Conservation (phyloP, 305 asterid genomes). For the Striga hermonthica region DNA sequence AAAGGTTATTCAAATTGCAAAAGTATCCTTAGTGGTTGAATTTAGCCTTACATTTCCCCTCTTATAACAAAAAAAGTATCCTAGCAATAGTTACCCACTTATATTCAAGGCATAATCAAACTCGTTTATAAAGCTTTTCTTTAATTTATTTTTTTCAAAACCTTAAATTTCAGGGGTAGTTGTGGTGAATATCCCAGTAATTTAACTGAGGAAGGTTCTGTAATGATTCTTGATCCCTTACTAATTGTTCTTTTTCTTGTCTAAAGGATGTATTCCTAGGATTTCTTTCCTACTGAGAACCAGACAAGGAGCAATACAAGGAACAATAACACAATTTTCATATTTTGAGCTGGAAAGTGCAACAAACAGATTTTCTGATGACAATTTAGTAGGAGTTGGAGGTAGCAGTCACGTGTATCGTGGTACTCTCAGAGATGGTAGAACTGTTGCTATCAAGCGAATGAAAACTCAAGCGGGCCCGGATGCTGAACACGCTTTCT, state of each 20-base stretch:
- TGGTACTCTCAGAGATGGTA: conserved; percentile 74
- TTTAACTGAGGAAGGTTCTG: not conserved
- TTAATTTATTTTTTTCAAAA: too few relatives aligned
- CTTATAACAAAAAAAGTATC: too few relatives aligned
- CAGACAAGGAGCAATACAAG: conserved; percentile 52
- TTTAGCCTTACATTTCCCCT: too few relatives aligned
- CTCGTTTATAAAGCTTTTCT: too few relatives aligned
- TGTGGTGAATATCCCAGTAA: not conserved
- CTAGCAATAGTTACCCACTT: too few relatives aligned
- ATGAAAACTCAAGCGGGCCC: conserved; percentile 65
- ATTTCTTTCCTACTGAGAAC: conserved; percentile 43
- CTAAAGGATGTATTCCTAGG: conserved; percentile 76
- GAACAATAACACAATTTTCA: conserved; percentile 58
- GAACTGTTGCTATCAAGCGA: conserved; percentile 76
- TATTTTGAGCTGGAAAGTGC: conserved; percentile 82
- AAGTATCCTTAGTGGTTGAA: too few relatives aligned
- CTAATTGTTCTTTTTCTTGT: conserved; percentile 22
- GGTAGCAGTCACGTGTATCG: conserved; percentile 86
- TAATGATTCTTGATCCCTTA: conserved; percentile 20
- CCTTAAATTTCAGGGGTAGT: not conserved
- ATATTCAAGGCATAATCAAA: too few relatives aligned
- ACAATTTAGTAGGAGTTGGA: conserved; percentile 84
- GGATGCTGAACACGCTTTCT: conserved; percentile 69
- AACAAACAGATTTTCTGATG: conserved; percentile 64
- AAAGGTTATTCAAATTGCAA: too few relatives aligned